A percentile compares a stretch with the other conserved stretches of the same genome.
Conservation (phyloP, 2,329 filamentous ascomycete genomes). For the Simplicillium sp. region DNA sequence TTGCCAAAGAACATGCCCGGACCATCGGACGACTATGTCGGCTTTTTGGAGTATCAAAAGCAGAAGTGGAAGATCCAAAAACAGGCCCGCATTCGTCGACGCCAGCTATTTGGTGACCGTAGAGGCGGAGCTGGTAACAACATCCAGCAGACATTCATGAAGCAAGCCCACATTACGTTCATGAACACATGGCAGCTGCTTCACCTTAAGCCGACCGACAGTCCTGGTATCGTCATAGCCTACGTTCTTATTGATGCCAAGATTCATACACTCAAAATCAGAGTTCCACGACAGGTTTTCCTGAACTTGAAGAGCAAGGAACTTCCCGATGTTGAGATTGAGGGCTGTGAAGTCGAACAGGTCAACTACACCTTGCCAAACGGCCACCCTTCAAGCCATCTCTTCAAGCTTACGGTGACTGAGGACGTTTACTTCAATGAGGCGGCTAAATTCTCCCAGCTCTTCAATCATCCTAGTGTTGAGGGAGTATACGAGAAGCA, state of each 20-base stretch:
- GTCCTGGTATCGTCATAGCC: constrained; percentile 75
- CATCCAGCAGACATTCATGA: constrained; percentile 68
- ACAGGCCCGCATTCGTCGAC: constrained; percentile 71
- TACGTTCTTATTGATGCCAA: constrained; percentile 91
- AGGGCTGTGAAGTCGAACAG: constrained; percentile 82
- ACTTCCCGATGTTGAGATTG: constrained; percentile 78
- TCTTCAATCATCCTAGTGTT: constrained; percentile 89
- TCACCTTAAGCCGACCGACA: constrained; percentile 74
- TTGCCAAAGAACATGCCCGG: constrained; percentile 78
- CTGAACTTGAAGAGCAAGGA: constrained; percentile 84
- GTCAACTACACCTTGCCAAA: constrained; percentile 91
- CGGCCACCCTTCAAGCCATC: constrained; percentile 83
- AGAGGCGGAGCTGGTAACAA: constrained; percentile 40
- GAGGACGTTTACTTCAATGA: constrained; percentile 84
- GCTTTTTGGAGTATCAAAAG: constrained; percentile 90
- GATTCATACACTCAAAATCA: constrained; percentile 78
- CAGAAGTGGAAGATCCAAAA: constrained; percentile 98
- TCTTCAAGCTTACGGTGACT: constrained; percentile 87
- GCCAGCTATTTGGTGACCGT: constrained; percentile 88
- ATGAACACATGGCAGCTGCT: constrained; percentile 92
- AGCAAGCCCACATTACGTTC: constrained; percentile 83
- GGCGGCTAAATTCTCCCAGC: constrained; percentile 66
- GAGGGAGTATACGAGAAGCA: constrained; percentile 97
- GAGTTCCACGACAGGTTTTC: constrained; percentile 82
- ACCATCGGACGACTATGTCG: constrained; percentile 77